A percentile compares a stretch with the other conserved stretches of the same genome.
These are phyloP conservation scores for Nadsonia starkeyi-henricii DNA, from an alignment of 1,139 yeast species.

Conservation along the genomic window DNA sequence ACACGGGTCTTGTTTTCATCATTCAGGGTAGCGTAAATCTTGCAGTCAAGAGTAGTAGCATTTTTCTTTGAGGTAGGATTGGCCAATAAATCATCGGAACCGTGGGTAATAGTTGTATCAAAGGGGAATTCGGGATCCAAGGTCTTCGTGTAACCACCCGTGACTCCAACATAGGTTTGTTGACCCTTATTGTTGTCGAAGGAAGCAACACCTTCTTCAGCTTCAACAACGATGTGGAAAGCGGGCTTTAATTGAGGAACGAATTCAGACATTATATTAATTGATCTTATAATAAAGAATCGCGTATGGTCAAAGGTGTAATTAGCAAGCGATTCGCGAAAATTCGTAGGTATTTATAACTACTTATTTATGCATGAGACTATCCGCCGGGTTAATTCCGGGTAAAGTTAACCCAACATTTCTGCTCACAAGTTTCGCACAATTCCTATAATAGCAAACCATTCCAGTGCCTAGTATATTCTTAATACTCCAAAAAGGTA, in stretches of 20 bases:
- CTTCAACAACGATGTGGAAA: neutral
- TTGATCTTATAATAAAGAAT: neutral
- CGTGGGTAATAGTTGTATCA: slow-evolving; percentile 23
- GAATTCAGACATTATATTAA: neutral
- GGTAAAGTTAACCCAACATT: too few relatives aligned
- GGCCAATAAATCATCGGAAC: slow-evolving; percentile 36
- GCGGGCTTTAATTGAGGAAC: neutral
- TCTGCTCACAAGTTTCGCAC: too few relatives aligned
- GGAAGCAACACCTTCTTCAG: neutral
- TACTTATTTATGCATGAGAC: too few relatives aligned
- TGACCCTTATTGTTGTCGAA: neutral
- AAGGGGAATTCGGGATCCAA: slow-evolving; percentile 24
- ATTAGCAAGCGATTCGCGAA: too few relatives aligned
- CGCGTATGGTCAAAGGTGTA: too few relatives aligned
- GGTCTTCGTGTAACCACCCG: slow-evolving; percentile 25
- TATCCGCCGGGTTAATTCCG: too few relatives aligned
- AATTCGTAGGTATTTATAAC: too few relatives aligned
- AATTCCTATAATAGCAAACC: too few relatives aligned
- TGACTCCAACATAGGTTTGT: slow-evolving; percentile 16
- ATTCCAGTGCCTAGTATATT: too few relatives aligned
- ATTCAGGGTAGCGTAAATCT: slow-evolving; percentile 29
- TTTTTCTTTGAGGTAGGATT: slow-evolving; percentile 11
- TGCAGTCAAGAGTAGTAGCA: slow-evolving; percentile 32
- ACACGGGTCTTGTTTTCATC: slow-evolving; percentile 27
- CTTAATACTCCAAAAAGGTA: too few relatives aligned